These are phyloP conservation scores for Massarina eburnea DNA, from an alignment of 2,329 filamentous ascomycete species.

Conservation along the genomic window DNA sequence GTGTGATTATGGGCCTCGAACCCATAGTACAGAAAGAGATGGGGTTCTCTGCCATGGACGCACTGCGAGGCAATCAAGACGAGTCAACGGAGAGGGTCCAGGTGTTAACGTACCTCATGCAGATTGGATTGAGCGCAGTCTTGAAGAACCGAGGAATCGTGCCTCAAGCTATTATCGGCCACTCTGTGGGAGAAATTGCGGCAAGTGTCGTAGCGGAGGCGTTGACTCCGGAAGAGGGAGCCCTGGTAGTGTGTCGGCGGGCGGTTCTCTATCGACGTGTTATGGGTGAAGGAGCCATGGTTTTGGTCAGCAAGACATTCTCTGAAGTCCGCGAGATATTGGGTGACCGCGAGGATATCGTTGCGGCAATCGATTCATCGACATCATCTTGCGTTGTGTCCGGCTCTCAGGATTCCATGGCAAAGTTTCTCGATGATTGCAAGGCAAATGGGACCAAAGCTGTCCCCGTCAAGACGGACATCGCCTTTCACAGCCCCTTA, in stretches of 20 bases:
- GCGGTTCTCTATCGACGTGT: not conserved
- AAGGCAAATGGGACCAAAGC: not conserved
- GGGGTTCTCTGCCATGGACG: slow-evolving; percentile 10
- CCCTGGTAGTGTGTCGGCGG: not conserved
- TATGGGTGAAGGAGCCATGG: slow-evolving; percentile 20
- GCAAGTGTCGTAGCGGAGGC: slow-evolving; percentile 27
- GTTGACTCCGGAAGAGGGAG: not conserved
- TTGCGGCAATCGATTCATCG: slow-evolving; percentile 9
- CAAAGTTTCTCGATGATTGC: too few species aligned
- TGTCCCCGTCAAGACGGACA: not conserved
- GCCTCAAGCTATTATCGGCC: slow-evolving; percentile 44
- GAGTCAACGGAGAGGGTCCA: slow-evolving; percentile 11
- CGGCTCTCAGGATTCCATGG: too few species aligned
- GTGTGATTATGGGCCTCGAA: slow-evolving; percentile 21
- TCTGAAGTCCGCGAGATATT: slow-evolving; percentile 11
- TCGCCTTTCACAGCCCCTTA: not conserved
- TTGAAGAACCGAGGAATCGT: slow-evolving; percentile 30
- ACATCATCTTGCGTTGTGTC: slow-evolving; percentile 24
- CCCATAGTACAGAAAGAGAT: slow-evolving; percentile 21
- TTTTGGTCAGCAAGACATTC: slow-evolving; percentile 28
- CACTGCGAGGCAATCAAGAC: slow-evolving; percentile 14
- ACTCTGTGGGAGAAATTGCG: slow-evolving; percentile 48
- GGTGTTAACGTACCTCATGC: slow-evolving; percentile 23
- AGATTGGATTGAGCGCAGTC: slow-evolving; percentile 34
- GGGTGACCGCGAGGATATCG: slow-evolving; percentile 33